Percentiles rank a stretch among this genome's conserved stretches.
phyloP scores from a whole-genome alignment of 1,284 basidiomycete genomes.

The Leccinum pachyderme region DNA sequence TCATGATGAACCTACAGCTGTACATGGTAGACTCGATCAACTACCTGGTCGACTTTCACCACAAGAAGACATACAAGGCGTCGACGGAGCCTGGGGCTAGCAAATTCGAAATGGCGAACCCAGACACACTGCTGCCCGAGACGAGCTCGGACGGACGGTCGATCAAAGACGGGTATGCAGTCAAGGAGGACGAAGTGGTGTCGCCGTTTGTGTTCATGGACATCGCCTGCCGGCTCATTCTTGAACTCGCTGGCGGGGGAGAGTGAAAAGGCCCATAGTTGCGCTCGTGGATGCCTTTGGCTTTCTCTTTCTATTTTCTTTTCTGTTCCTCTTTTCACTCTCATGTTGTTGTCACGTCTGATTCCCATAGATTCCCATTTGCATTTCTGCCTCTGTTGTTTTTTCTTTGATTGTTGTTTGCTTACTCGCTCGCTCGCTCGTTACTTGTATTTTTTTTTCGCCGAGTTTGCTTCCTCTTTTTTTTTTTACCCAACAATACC shows the following conservation, averaged over 20 bases:
- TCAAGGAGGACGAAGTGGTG: constrained; percentile 66
- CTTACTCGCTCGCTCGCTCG: constrained; percentile 8
- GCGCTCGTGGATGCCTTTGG: background rate
- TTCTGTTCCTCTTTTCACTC: background rate
- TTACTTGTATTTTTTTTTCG: constrained; percentile 1
- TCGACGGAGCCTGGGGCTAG: constrained; percentile 60
- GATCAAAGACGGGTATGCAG: constrained; percentile 30
- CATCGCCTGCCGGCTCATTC: constrained; percentile 81
- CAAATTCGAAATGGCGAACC: constrained; percentile 62
- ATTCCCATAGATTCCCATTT: constrained; percentile 20
- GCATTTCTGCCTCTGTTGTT: background rate
- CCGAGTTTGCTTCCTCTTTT: constrained; percentile 2
- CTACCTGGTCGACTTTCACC: constrained; percentile 97
- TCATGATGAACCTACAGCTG: constrained; percentile 95
- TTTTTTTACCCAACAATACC: constrained; percentile 19
- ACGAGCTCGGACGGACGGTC: constrained; percentile 46
- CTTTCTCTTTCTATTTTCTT: background rate
- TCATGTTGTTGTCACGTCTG: constrained; percentile 17
- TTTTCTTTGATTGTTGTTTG: constrained; percentile 10
- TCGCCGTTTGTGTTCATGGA: constrained; percentile 98
- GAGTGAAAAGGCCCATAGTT: constrained; percentile 22
- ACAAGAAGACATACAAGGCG: constrained; percentile 87
- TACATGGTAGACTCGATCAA: constrained; percentile 96
- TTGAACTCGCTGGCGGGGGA: constrained; percentile 74
- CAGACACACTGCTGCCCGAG: constrained; percentile 47